Percentiles rank a stretch among this genome's conserved stretches.
Conservation (phyloP, 139 green algal genomes). For the Chlamydomonas urium region DNA sequence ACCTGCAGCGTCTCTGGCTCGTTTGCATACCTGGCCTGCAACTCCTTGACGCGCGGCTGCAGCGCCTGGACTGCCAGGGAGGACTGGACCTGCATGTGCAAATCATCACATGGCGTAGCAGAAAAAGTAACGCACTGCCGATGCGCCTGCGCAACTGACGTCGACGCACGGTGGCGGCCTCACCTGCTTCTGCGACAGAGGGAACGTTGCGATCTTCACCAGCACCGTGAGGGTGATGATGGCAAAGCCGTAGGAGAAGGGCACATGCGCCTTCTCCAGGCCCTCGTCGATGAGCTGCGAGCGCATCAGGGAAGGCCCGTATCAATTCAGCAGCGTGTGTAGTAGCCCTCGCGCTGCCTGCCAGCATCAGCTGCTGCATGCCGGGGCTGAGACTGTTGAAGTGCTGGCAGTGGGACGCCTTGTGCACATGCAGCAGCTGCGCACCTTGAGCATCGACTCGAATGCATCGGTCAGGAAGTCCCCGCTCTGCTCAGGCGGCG, state of each 20-base stretch:
- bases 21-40: constrained; percentile 86
- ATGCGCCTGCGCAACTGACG: too few relatives aligned
- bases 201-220: constrained; percentile 92
- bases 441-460: too few relatives aligned
- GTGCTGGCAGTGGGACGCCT: background rate
- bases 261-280: constrained; percentile 65
- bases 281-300: constrained; percentile 69
- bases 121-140: background rate
- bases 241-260: constrained; percentile 84
- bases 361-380: too few relatives aligned
- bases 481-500: too few relatives aligned
- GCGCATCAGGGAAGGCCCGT: too few relatives aligned
- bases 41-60: constrained; percentile 88
- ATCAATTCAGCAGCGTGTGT: too few relatives aligned
- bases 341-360: too few relatives aligned
- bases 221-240: constrained; percentile 52
- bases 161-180: too few relatives aligned
- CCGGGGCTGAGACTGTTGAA: too few relatives aligned
- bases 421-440: background rate
- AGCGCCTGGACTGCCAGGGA: constrained; percentile 89
- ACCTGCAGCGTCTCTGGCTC: constrained; percentile 78
- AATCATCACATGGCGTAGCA: background rate
- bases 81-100: constrained; percentile 78
- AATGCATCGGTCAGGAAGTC: too few relatives aligned
- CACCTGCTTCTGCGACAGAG: constrained; percentile 91